Percentiles rank a stretch among this genome's conserved stretches.
phyloP scores from a whole-genome alignment of 257 asterid species.

The Ophiorrhiza pumila region DNA sequence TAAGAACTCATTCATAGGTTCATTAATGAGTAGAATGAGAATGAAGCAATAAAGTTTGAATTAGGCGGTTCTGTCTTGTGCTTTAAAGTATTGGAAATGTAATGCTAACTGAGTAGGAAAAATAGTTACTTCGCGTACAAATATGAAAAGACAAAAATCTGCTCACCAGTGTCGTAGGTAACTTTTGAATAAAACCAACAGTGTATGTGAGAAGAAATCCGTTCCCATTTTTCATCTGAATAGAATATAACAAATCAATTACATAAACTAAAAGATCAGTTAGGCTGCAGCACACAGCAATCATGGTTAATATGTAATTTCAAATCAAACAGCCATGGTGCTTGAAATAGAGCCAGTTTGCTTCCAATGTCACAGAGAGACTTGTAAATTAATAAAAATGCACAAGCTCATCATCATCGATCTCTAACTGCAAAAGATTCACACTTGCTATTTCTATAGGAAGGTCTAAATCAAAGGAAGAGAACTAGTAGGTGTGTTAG shows the following conservation, averaged over 20 bases:
- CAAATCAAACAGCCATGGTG: background rate
- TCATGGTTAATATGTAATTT: background rate
- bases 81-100: no score
- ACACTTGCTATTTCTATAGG: background rate
- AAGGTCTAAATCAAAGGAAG: background rate
- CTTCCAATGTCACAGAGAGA: background rate
- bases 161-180: slow-evolving; percentile 85
- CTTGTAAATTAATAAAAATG: background rate
- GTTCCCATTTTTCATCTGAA: slow-evolving; percentile 76
- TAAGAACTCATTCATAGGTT: background rate
- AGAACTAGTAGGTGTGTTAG: no score
- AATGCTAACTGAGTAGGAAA: no score
- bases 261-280: slow-evolving; percentile 7
- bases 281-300: background rate
- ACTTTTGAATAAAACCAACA: slow-evolving; percentile 89
- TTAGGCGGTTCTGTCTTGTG: no score
- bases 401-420: background rate
- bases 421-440: background rate
- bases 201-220: slow-evolving; percentile 92
- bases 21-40: background rate
- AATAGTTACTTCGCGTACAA: no score
- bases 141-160: slow-evolving; percentile 8
- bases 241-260: slow-evolving; percentile 19
- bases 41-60: no score
- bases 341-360: background rate